A percentile compares a stretch with the other conserved stretches of the same genome.
Conservation (phyloP, 2,329 filamentous ascomycete species). For the Fusarium gaditjirri region DNA sequence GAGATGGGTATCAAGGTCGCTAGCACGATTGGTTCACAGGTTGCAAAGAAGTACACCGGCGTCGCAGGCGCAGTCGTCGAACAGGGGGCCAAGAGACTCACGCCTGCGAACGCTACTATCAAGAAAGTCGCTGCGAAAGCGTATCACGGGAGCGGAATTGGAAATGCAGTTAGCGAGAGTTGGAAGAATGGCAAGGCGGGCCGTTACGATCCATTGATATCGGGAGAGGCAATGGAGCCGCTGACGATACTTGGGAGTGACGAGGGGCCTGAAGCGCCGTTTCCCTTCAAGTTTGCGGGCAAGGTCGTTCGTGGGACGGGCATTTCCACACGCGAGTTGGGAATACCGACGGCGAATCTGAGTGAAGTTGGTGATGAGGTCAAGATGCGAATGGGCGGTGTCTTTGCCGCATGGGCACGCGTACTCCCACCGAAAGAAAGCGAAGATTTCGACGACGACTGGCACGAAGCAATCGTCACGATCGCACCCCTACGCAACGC, state of each 20-base stretch:
- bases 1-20: conserved; percentile 71
- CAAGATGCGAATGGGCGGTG: conserved; percentile 64
- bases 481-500: conserved; percentile 62
- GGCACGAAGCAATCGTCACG: conserved; percentile 69
- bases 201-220: conserved; percentile 51
- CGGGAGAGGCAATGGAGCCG: conserved; percentile 46
- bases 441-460: conserved; percentile 55
- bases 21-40: conserved; percentile 59
- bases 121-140: conserved; percentile 55
- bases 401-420: conserved; percentile 73
- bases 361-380: conserved; percentile 62
- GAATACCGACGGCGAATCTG: conserved; percentile 66
- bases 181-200: conserved; percentile 53
- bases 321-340: conserved; percentile 52
- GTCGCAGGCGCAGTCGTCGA: conserved; percentile 54
- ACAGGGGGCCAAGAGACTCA: conserved; percentile 51
- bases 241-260: conserved; percentile 58
- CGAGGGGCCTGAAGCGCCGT: conserved; percentile 62
- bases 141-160: conserved; percentile 47
- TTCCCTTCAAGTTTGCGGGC: conserved; percentile 63
- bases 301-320: conserved; percentile 59
- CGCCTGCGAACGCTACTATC: conserved; percentile 42
- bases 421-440: conserved; percentile 50
- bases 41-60: conserved; percentile 57
- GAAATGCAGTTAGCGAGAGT: conserved; percentile 44